Conservation (phyloP, 2,329 filamentous ascomycete genomes). For the Phyllachora maydis region DNA sequence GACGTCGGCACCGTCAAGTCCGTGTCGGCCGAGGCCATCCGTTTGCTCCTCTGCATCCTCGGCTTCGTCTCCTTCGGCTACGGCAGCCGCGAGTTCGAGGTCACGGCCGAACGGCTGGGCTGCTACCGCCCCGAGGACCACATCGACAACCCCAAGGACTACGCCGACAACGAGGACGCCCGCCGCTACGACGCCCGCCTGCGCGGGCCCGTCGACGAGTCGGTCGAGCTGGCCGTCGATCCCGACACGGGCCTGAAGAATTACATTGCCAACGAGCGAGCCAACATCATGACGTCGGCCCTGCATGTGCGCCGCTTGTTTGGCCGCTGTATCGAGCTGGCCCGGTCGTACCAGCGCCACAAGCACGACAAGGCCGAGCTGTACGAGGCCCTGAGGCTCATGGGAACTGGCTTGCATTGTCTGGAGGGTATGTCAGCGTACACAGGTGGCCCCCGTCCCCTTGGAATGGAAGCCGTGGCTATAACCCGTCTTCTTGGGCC, state of each 20-base stretch:
- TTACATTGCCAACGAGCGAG: conserved; percentile 75
- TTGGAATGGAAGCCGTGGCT: too few species aligned
- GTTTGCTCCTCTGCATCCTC: conserved; percentile 71
- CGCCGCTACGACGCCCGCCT: conserved; percentile 63
- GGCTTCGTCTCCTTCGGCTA: conserved; percentile 81
- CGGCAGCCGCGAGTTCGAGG: conserved; percentile 68
- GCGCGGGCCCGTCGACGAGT: conserved; percentile 63
- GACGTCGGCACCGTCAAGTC: conserved; percentile 84
- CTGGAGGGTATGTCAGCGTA: conserved; percentile 55
- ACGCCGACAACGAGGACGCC: conserved; percentile 76
- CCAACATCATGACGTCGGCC: conserved; percentile 65
- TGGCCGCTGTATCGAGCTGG: conserved; percentile 55
- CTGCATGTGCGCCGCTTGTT: conserved; percentile 58
- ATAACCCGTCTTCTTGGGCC: too few species aligned
- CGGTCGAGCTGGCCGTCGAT: conserved; percentile 60
- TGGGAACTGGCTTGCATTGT: conserved; percentile 80
- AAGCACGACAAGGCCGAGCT: conserved; percentile 56
- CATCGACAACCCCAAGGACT: conserved; percentile 63
- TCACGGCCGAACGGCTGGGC: conserved; percentile 58
- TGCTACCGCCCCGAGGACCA: conserved; percentile 67
- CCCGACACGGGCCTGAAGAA: conserved; percentile 65
- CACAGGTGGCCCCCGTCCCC: too few species aligned
- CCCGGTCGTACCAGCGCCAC: conserved; percentile 45
- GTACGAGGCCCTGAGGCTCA: conserved; percentile 65
- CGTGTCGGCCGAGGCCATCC: conserved; percentile 78